Conservation (phyloP, 306 rosid genomes). For the Acacia crassicarpa region DNA sequence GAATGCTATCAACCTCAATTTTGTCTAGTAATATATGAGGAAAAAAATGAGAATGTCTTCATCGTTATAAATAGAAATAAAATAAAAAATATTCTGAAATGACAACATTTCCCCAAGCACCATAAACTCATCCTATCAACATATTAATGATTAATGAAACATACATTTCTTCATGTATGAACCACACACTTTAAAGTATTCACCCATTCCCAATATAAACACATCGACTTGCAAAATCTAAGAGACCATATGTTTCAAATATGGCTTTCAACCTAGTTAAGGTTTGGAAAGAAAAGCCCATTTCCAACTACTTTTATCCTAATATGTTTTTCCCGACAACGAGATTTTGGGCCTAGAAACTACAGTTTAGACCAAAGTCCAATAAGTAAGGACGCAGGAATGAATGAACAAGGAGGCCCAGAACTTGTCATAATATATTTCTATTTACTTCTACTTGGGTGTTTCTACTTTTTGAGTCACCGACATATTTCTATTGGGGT, state of each 20-base stretch:
- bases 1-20: background rate
- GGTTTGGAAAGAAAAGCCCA: background rate
- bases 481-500: background rate
- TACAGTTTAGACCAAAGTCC: background rate
- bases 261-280: background rate
- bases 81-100: no score
- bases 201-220: background rate
- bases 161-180: background rate
- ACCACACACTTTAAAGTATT: background rate
- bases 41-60: background rate
- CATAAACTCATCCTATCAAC: background rate
- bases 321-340: background rate
- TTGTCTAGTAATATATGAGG: background rate
- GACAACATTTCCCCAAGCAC: background rate
- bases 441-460: background rate
- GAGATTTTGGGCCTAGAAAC: background rate
- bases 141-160: background rate
- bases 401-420: background rate
- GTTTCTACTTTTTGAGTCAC: constrained; percentile 31
- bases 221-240: background rate
- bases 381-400: background rate
- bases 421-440: background rate
- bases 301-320: background rate
- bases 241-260: background rate
- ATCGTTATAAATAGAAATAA: no score